These are phyloP conservation scores for Lachnellula willkommii DNA, from an alignment of 2,329 filamentous ascomycete species.

Conservation along the genomic window DNA sequence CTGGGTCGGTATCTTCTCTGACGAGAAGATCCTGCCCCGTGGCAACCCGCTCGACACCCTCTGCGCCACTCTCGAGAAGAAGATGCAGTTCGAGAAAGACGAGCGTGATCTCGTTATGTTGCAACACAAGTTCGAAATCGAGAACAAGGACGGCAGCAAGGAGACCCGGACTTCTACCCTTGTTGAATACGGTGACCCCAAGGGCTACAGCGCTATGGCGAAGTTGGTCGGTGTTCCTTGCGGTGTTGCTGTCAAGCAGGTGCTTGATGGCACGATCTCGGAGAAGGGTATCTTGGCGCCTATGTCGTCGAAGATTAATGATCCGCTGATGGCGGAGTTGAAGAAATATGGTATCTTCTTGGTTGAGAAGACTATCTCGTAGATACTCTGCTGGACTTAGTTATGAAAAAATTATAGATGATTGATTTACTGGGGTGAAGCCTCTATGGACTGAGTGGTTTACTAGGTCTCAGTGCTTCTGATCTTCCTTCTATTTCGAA, in stretches of 20 bases:
- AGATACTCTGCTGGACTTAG: background rate
- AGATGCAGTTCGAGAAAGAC: constrained; percentile 79
- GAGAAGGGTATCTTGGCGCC: constrained; percentile 73
- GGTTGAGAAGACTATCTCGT: constrained; percentile 58
- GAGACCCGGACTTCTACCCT: constrained; percentile 79
- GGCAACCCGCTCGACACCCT: constrained; percentile 86
- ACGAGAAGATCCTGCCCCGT: constrained; percentile 62
- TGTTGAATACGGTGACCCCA: constrained; percentile 71
- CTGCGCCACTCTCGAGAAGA: constrained; percentile 80
- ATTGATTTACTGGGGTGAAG: background rate
- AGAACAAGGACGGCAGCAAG: constrained; percentile 70
- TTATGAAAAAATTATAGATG: constrained; percentile 2
- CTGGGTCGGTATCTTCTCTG: constrained; percentile 62
- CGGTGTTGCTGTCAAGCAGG: constrained; percentile 69
- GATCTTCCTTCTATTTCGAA: too few species aligned
- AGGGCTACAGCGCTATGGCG: constrained; percentile 79
- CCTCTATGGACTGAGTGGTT: too few species aligned
- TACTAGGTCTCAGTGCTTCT: too few species aligned
- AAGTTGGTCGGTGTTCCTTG: constrained; percentile 73
- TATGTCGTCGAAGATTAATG: constrained; percentile 65
- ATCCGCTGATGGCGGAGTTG: constrained; percentile 70
- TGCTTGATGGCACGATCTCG: constrained; percentile 67
- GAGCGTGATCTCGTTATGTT: constrained; percentile 83
- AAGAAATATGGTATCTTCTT: constrained; percentile 71
- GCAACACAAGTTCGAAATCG: constrained; percentile 79